phyloP scores from a whole-genome alignment of 768 basidiomycete species.

The Lactifluus subvellereus region DNA sequence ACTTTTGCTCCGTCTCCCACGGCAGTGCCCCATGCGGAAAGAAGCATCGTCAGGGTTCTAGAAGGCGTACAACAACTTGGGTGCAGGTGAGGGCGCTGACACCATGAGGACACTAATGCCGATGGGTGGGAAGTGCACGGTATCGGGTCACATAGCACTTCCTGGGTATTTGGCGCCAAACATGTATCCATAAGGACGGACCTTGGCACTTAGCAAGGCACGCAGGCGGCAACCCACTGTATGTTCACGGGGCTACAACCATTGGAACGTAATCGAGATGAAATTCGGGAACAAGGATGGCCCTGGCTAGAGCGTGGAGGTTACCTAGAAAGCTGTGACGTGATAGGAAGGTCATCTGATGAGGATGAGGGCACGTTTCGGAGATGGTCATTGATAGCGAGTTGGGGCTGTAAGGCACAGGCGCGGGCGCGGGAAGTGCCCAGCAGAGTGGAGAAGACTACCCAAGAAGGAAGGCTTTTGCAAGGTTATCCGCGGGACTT shows the following conservation, averaged over 20 bases:
- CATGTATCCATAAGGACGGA: conserved; percentile 7
- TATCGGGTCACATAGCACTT: conserved; percentile 5
- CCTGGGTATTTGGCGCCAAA: conserved; percentile 7
- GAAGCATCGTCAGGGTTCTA: conserved; percentile 11
- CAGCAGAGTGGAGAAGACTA: background rate
- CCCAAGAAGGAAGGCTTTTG: conserved; percentile 1
- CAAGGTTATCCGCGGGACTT: conserved; percentile 1
- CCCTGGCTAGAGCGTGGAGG: background rate
- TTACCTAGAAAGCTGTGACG: conserved; percentile 17
- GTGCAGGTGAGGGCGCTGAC: conserved; percentile 16
- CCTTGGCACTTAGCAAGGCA: conserved; percentile 4
- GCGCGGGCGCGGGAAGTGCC: background rate
- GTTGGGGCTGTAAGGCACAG: conserved; percentile 7
- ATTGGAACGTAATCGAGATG: conserved; percentile 6
- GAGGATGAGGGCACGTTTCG: conserved; percentile 14
- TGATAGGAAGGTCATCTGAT: conserved; percentile 19
- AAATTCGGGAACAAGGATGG: background rate
- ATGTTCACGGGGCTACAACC: background rate
- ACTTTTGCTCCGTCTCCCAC: conserved; percentile 15
- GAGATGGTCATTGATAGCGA: conserved; percentile 20
- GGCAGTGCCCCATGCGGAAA: conserved; percentile 20
- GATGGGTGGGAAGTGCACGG: conserved; percentile 15
- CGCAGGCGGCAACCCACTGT: background rate
- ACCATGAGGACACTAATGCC: conserved; percentile 22
- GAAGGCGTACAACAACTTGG: conserved; percentile 8